Conservation (phyloP, 257 asterid genomes). For the Primulina eburnea region DNA sequence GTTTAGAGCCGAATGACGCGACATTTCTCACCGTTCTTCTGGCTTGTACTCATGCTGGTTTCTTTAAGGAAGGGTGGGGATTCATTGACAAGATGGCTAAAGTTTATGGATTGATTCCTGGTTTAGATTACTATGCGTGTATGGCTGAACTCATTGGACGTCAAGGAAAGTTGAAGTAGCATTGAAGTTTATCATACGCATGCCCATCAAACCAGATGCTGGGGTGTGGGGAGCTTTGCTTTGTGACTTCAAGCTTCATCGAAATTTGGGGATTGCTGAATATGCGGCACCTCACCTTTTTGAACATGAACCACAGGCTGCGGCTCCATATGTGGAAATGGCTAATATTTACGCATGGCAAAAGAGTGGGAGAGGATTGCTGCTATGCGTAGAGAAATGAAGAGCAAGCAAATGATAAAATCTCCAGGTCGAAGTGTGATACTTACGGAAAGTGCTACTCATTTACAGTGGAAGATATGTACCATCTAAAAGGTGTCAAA, state of each 20-base stretch:
- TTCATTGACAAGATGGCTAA: conserved; percentile 42
- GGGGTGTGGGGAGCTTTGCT: conserved; percentile 71
- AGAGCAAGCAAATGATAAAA: conserved; percentile 46
- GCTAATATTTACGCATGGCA: conserved; percentile 62
- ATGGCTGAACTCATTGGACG: conserved; percentile 64
- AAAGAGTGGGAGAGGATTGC: conserved; percentile 58
- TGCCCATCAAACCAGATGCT: conserved; percentile 62
- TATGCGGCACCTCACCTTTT: conserved; percentile 46
- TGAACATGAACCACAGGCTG: conserved; percentile 46
- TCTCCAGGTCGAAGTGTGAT: conserved; percentile 58
- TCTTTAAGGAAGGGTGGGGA: conserved; percentile 49
- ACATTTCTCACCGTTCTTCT: conserved; percentile 74
- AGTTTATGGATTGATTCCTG: conserved; percentile 32
- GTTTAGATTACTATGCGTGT: conserved; percentile 61
- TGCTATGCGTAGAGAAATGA: conserved; percentile 45
- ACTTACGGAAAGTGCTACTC: conserved; percentile 39
- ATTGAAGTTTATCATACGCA: conserved; percentile 36
- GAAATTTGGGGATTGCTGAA: conserved; percentile 47
- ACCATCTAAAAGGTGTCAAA: conserved; percentile 33
- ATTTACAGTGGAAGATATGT: conserved; percentile 63
- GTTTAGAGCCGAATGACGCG: conserved; percentile 50
- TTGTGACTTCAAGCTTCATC: conserved; percentile 59
- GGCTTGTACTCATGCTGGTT: conserved; percentile 75
- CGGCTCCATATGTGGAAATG: conserved; percentile 75
- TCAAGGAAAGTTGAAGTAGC: conserved; percentile 55